Evolutionary conservation across 441 rosid genomes (phyloP), one percentile per base, ranked within the genome.

Genomic region (Metrosideros polymorpha): DNA sequence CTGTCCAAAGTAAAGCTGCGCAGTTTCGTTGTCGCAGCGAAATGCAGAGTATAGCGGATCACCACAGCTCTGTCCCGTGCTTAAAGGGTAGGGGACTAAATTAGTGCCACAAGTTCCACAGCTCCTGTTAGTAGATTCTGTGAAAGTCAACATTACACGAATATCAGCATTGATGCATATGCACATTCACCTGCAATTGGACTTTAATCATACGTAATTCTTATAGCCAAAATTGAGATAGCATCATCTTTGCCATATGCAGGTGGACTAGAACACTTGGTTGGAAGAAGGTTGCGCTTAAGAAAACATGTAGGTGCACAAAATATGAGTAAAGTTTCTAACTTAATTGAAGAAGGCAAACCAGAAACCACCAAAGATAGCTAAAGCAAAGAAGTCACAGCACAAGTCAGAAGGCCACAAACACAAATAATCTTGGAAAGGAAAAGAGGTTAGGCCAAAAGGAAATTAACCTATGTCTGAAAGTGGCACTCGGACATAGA

Each of bases 81-180:
- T 87, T 4, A 90, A 84, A 30, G 92, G 92, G 83, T 89, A 89
- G 8, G 91, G 90, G 75, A 90, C 77, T 25, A 87, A 24, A 84
- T 9, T 83, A 7, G 89, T 87, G 76, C 92, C 92, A 39, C 92
- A 90, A 75, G 56, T 56, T 59, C 12, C 25, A 77, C 92, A 90
- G 57, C 45, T 77, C 54, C 63, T 83, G 3, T n/a, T 51, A 18
- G 86, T 85, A 25, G 84, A 79, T 43, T 47, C 88, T 85, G 82
- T 29, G 25, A 84, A 32, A 35, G 49, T 29, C 82, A 12, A 71
- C 53, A 29, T 32, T 29, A 1, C 22, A 7, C 0, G 2, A 30
- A 30, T 0, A 63, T 63, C 6, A 63, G 76, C 43, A 0, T 63
- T 42, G 17, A 32, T 12, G 76, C 25, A n/a, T 30, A 18, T 63